Evolutionary conservation across 345 rosid genomes (phyloP), one percentile per base, ranked within the genome.

Genomic region (Populus tremula): DNA sequence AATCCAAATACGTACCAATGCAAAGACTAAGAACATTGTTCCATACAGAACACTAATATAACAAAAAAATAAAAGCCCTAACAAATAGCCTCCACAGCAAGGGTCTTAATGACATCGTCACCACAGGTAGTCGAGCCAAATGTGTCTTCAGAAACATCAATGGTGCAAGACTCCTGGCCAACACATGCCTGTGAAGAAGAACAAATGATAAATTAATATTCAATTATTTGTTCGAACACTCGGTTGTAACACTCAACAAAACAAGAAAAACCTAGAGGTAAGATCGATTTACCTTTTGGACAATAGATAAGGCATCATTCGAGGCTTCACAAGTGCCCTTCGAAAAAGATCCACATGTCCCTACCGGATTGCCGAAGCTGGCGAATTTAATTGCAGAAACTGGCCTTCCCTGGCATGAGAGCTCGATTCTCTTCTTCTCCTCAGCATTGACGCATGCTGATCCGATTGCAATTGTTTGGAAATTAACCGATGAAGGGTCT

Each of bases 281-380:
- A n/a, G 82, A 8, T 4, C 35, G 18, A 61, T 38, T 69, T 39
- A 69, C 79, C 74, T 77, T 59, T 38, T 56, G 13, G 5, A 70
- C 25, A 6, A 77, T 41, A 23, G 53, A 53, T 0, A 59, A 5
- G 2, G 71, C 75, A 21, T 47, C 70, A 5, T 49, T 67, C 7
- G 31, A 27, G 16, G 54, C 73, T 67, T 70, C 73, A 45, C 78
- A 75, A 7, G 10, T 71, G 1, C 80, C 76, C 16, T 11, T 23
- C 5, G 21, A 49, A 38, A 29, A 78, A 14, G 63, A 62, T 2
- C 80, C 80, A 14, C 66, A 43, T 3, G 76, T 31, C 1, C 76
- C 75, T 8, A 20, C 47, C 11, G 80, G 80, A 62, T 71, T 23
- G 13, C 80, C 80, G 23, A 71, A 78, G 43, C 75, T 78, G 29